Evolutionary conservation across 2,329 filamentous ascomycete species (phyloP), one percentile per base, ranked within the genome.

Genomic region (Curvularia spicifera): DNA sequence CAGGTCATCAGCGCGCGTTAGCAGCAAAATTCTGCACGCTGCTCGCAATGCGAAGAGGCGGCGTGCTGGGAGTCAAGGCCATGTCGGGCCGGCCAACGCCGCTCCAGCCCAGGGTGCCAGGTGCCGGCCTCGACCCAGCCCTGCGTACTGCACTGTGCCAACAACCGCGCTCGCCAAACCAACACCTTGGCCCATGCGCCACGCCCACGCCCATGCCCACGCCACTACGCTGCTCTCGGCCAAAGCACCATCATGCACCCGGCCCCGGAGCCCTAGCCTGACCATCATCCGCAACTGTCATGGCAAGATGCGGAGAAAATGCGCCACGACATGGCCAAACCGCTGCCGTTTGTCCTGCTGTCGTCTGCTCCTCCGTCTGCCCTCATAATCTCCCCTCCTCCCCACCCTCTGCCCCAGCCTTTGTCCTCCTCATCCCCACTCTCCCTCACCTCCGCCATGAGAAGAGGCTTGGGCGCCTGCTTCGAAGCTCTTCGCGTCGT

Each of bases 231-330:
- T 37, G 35, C 35, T 18, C 35, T 37, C 35, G 35, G 35, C 6
- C 35, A 7, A 37, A 37, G 35, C 35, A 37, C 35, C 35, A 6
- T 37, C 35, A 37, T 37, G 60, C 57, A 56, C 47, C 60, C 63
- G 65, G 67, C 57, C 48, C 54, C 49, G 57, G 60, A 52, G 53
- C 56, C 58, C 58, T 46, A 55, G 51, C 45, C 31, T 55, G 42
- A 33, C 37, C 48, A 22, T 51, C 56, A 37, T 62, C 61, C 66
- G 63, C 59, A 66, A 65, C 58, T 59, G 64, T 66, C 67, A 69
- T 67, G 65, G 60, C 60, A 60, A 67, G 64, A 64, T 73, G 69
- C 69, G 70, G 71, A 72, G 70, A 59, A 59, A 43, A 26, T 44
- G 49, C 58, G 48, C 58, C 55, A 58, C 53, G 51, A 54, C 39